Base-by-base conservation (phyloP, 306 rosid genomes). In the Prosopis cineraria region DNA sequence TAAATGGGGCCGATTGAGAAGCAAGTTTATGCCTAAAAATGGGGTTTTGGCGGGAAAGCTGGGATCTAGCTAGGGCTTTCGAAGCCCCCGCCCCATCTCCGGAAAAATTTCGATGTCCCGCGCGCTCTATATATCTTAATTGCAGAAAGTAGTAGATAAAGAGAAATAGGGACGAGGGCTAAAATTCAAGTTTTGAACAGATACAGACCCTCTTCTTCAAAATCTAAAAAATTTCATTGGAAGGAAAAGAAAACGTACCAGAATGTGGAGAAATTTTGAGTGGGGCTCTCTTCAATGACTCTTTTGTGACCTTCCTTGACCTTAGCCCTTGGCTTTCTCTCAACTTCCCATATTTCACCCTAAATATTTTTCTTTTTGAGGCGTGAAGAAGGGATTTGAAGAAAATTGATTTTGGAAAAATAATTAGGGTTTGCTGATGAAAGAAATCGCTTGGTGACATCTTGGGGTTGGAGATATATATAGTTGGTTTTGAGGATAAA, bases 151-250 rank as follows among this genome's bases (percentile, higher is more conserved):
- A 65, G 50, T 22, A 52, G 56, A 50, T 22, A 74, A 20, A 76
- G 65, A 58, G 60, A 39, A 6, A 17, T 75, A 63, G 39, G 77
- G 55, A 75, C 73, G 87, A 75, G 81, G 89, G 84, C 78, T 22
- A 71, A 78, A 81, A 60, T 87, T 85, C 85, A 81, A 88, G 90
- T 88, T 86, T 84, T 89, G 68, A 82, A 86, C 86, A 87, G 84
- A 83, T 74, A 55, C 59, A 89, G 81, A 89, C 80, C 83, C 84
- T 81, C n/a, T 77, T 79, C 75, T 77, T 74, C 78, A 87, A 87
- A 79, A 73, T 72, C 78, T 3, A 53, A 43, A 53, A 24, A 41
- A 30, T 56, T 73, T 75, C 62, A 62, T 78, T 50, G 77, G 67
- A 37, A 77, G 58, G 19, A 66, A 84, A 53, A 55, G 69, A 48